Evolutionary conservation across 495 filamentous ascomycete genomes (phyloP).

Genomic region (Alectoria sarmentosa): DNA sequence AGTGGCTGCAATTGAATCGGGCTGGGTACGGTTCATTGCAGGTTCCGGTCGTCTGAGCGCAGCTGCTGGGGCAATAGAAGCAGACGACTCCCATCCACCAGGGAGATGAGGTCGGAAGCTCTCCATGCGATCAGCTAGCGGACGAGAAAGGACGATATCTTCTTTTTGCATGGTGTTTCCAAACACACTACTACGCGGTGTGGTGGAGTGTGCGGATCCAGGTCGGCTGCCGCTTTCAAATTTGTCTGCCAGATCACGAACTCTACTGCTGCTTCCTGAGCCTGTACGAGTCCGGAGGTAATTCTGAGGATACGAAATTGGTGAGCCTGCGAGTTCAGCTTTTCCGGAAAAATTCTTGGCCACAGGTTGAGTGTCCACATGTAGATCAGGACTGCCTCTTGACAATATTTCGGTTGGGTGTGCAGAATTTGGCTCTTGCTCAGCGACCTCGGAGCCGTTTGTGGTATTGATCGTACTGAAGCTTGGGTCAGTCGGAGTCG

Average conservation of each 20-base stretch:
- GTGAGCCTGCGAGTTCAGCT: neutral
- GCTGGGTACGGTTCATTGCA: neutral
- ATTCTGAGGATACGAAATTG: conserved; percentile 8
- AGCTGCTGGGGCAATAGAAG: conserved; percentile 33
- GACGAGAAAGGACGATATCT: conserved; percentile 29
- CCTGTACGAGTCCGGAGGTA: conserved; percentile 26
- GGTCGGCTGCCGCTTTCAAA: conserved; percentile 34
- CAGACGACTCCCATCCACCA: conserved; percentile 58
- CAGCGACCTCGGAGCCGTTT: conserved; percentile 9
- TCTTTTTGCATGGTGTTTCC: conserved; percentile 13
- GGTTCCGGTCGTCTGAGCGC: conserved; percentile 12
- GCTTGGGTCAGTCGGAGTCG: conserved; percentile 22
- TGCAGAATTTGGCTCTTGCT: neutral
- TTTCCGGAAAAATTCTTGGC: neutral
- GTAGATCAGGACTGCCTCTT: neutral
- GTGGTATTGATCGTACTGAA: conserved; percentile 18
- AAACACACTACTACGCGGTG: conserved; percentile 21
- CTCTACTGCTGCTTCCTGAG: conserved; percentile 37
- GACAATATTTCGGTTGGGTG: neutral
- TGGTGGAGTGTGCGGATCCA: conserved; percentile 29
- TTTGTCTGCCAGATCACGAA: conserved; percentile 43
- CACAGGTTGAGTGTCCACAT: neutral
- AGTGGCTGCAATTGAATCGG: conserved; percentile 1
- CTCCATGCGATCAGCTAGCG: conserved; percentile 27
- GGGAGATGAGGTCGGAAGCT: conserved; percentile 55